These are phyloP conservation scores for Pestalotiopsis sp. DNA, from an alignment of 2,329 filamentous ascomycete genomes.

Conservation along the genomic window DNA sequence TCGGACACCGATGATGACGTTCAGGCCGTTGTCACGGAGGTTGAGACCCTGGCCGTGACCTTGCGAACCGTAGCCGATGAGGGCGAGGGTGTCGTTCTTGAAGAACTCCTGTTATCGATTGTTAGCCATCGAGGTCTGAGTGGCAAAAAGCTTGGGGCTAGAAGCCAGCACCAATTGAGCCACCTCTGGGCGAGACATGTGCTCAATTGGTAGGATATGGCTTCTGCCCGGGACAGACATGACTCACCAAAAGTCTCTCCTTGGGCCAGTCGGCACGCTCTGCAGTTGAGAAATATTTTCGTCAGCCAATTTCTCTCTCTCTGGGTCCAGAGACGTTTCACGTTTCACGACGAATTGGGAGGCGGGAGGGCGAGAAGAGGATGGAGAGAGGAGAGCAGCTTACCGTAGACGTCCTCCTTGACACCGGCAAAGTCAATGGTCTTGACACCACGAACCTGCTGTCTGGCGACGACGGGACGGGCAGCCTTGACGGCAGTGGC, in stretches of 20 bases:
- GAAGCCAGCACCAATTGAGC: not conserved
- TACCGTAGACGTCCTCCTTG: conserved; percentile 94
- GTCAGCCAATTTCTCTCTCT: not conserved
- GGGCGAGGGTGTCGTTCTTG: conserved; percentile 98
- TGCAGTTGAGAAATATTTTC: conserved; percentile 38
- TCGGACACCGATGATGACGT: conserved; percentile 97
- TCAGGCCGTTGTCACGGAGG: conserved; percentile 98
- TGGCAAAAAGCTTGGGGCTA: conserved; percentile 1
- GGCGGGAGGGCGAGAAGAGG: not conserved
- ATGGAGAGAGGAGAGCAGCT: conserved; percentile 28
- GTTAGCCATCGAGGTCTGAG: conserved; percentile 18
- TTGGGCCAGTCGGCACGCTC: conserved; percentile 98
- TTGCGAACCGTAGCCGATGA: conserved; percentile 98
- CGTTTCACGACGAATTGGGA: not conserved
- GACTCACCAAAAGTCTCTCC: conserved; percentile 92
- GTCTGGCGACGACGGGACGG: conserved; percentile 47
- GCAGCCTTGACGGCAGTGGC: conserved; percentile 53
- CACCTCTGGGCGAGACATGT: not conserved
- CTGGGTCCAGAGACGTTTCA: not conserved
- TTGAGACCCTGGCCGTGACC: conserved; percentile 99
- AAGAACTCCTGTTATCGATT: conserved; percentile 78
- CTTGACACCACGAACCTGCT: conserved; percentile 88
- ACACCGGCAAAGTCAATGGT: conserved; percentile 97
- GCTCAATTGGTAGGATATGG: not conserved
- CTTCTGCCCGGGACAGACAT: conserved; percentile 17